These are phyloP conservation scores for Pyronema domesticum DNA, from an alignment of 495 filamentous ascomycete species.

Conservation along the genomic window DNA sequence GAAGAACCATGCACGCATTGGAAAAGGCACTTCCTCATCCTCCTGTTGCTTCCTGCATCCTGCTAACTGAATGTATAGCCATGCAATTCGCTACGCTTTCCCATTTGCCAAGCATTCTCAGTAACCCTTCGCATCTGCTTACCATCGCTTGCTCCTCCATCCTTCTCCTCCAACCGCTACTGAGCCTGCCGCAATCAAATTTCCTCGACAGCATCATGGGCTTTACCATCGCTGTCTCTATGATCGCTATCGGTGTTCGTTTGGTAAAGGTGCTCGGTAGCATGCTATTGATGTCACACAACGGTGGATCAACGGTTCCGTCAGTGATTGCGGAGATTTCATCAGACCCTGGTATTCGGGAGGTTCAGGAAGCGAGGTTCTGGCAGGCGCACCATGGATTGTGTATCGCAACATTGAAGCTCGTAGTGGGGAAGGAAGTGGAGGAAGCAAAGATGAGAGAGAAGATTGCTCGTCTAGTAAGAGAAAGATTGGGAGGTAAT, in stretches of 20 bases:
- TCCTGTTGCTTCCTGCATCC: not conserved
- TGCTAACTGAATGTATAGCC: slow-evolving; percentile 17
- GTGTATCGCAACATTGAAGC: slow-evolving; percentile 83
- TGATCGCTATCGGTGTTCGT: slow-evolving; percentile 70
- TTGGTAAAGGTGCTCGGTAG: slow-evolving; percentile 69
- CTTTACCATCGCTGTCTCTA: slow-evolving; percentile 55
- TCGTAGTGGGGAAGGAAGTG: slow-evolving; percentile 50
- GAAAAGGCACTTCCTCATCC: slow-evolving; percentile 36
- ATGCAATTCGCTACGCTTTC: slow-evolving; percentile 69
- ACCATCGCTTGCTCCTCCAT: slow-evolving; percentile 69
- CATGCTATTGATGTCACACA: slow-evolving; percentile 90
- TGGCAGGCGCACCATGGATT: slow-evolving; percentile 98
- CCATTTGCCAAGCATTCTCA: slow-evolving; percentile 59
- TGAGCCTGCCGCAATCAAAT: slow-evolving; percentile 53
- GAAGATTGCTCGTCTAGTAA: slow-evolving; percentile 57
- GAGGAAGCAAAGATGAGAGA: slow-evolving; percentile 51
- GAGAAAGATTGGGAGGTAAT: slow-evolving; percentile 63
- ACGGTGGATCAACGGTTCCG: slow-evolving; percentile 38
- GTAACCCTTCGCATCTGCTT: slow-evolving; percentile 85
- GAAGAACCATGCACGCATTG: slow-evolving; percentile 86
- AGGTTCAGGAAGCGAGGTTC: slow-evolving; percentile 76
- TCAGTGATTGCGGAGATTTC: slow-evolving; percentile 72
- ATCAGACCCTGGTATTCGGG: slow-evolving; percentile 52
- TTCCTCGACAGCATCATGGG: slow-evolving; percentile 73
- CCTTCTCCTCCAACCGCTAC: slow-evolving; percentile 66